A percentile compares a stretch with the other conserved stretches of the same genome.
Conservation (phyloP, 441 rosid species). For the Codiaeum variegatum region DNA sequence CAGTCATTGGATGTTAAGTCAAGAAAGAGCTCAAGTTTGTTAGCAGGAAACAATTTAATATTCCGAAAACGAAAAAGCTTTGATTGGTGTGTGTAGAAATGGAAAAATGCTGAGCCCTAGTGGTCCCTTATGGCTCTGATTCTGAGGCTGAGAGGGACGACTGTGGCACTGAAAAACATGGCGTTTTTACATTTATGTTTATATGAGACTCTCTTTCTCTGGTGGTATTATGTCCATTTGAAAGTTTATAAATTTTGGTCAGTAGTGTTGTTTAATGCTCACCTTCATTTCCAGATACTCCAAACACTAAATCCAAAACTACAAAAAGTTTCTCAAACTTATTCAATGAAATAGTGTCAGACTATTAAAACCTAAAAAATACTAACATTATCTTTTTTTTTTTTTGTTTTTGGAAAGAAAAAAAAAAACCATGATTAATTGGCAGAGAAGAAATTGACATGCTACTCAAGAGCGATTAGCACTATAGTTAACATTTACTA, state of each 20-base stretch:
- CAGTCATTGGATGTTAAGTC: slow-evolving; percentile 17
- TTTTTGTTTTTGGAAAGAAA: too few relatives aligned
- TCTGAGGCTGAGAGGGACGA: slow-evolving; percentile 48
- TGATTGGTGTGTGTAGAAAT: slow-evolving; percentile 34
- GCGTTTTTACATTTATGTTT: slow-evolving; percentile 29
- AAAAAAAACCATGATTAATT: too few relatives aligned
- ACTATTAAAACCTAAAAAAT: slow-evolving; percentile 18
- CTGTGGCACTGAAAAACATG: slow-evolving; percentile 88
- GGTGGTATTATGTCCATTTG: slow-evolving; percentile 4
- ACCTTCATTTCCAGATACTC: slow-evolving; percentile 37
- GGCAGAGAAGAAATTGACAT: too few relatives aligned
- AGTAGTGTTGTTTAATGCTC: slow-evolving; percentile 33
- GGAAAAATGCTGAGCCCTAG: slow-evolving; percentile 32
- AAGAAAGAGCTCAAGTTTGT: slow-evolving; percentile 16
- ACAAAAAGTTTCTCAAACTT: slow-evolving; percentile 27
- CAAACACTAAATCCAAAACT: slow-evolving; percentile 46
- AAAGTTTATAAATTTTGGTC: slow-evolving; percentile 30
- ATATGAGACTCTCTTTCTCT: slow-evolving; percentile 17
- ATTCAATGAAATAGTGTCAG: slow-evolving; percentile 36
- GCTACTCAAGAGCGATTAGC: too few relatives aligned
- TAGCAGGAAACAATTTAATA: slow-evolving; percentile 1
- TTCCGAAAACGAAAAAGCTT: slow-evolving; percentile 8
- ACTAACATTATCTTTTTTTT: too few relatives aligned
- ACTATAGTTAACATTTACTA: too few relatives aligned
- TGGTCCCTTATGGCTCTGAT: slow-evolving; percentile 35